Percentiles rank a stretch among this genome's conserved stretches.
Evolutionary conservation across 2,329 filamentous ascomycete species (phyloP).

Genomic region (Magnaporthiopsis incrustans): DNA sequence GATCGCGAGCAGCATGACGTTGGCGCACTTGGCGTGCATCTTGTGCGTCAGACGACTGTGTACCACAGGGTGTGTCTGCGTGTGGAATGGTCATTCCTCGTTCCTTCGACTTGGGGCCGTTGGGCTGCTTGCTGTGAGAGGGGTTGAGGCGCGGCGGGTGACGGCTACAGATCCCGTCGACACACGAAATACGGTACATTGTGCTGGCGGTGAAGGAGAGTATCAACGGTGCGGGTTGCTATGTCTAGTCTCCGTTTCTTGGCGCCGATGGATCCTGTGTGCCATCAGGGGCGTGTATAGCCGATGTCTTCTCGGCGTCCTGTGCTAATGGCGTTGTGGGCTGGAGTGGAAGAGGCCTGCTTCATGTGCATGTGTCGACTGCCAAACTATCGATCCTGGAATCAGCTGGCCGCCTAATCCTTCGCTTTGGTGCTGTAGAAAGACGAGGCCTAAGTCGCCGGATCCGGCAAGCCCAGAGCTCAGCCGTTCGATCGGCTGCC

Average conservation of each 20-base stretch:
- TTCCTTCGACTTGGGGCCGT: background rate
- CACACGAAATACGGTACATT: background rate
- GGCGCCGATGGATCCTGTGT: background rate
- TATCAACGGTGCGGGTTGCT: background rate
- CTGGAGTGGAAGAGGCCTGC: background rate
- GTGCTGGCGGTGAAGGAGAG: background rate
- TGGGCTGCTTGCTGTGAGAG: background rate
- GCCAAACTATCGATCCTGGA: background rate
- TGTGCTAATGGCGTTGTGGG: background rate
- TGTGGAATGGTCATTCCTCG: background rate
- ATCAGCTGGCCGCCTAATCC: no score
- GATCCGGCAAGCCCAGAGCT: background rate
- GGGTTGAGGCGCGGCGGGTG: no score
- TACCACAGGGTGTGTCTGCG: background rate
- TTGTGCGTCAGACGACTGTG: background rate
- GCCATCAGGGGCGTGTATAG: background rate
- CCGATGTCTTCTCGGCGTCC: background rate
- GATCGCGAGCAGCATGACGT: background rate
- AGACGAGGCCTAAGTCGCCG: no score
- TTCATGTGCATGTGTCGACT: background rate
- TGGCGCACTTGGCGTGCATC: background rate
- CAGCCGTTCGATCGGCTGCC: background rate
- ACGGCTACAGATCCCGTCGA: background rate
- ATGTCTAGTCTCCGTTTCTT: background rate
- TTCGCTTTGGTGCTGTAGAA: background rate